Percentiles rank a stretch among this genome's conserved stretches.
phyloP scores from a whole-genome alignment of 2,329 filamentous ascomycete genomes.

The Alternaria hordeiaustralica region DNA sequence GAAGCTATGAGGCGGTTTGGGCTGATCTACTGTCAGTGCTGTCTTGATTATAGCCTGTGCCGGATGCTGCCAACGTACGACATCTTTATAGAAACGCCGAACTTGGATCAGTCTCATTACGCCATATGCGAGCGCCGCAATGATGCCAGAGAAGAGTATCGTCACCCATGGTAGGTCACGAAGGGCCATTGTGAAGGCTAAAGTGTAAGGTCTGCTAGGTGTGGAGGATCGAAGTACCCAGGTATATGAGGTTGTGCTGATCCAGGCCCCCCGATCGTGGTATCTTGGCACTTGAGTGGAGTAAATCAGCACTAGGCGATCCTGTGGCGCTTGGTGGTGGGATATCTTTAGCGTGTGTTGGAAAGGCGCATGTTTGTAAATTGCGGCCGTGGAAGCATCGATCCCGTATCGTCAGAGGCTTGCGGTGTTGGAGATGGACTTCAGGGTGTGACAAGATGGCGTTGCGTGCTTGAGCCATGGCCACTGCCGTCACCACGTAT shows the following conservation, averaged over 20 bases:
- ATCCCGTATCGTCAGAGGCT: background rate
- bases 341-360: background rate
- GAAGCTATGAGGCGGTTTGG: conserved; percentile 51
- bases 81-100: conserved; percentile 30
- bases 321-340: background rate
- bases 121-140: conserved; percentile 26
- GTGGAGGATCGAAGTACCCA: background rate
- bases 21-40: conserved; percentile 24
- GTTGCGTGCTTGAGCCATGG: background rate
- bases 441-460: background rate
- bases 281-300: background rate
- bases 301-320: background rate
- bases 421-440: background rate
- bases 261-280: background rate
- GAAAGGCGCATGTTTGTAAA: background rate
- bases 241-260: background rate
- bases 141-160: conserved; percentile 12
- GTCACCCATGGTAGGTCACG: conserved; percentile 19
- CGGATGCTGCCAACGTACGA: conserved; percentile 19
- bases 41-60: background rate
- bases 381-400: background rate
- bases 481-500: background rate
- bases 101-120: conserved; percentile 25
- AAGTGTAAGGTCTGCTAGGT: background rate
- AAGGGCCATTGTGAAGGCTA: conserved; percentile 7